Evolutionary conservation across 169 alveolate species (phyloP).

Genomic region (Besnoitia besnoiti): DNA sequence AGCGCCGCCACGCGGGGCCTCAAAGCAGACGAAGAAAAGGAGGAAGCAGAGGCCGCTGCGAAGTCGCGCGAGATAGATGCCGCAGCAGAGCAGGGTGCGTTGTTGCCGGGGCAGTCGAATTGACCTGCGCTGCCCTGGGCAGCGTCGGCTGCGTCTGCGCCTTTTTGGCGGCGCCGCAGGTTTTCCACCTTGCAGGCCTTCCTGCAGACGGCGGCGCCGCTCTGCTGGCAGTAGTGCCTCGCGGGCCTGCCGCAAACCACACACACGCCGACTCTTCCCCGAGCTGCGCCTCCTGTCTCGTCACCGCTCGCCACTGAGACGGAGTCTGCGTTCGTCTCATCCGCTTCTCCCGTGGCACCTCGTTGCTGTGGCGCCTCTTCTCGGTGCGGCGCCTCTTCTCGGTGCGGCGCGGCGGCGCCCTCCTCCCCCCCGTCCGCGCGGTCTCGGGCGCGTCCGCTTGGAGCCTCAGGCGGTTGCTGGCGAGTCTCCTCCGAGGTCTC

Average conservation of each 20-base stretch:
- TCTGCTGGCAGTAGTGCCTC: neutral
- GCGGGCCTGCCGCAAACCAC: neutral
- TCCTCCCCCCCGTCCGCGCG: too few species aligned
- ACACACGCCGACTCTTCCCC: neutral
- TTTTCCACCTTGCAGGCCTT: neutral
- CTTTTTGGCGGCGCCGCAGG: neutral
- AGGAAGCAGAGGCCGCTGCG: neutral
- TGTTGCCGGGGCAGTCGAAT: neutral
- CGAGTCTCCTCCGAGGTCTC: neutral
- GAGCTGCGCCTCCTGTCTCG: neutral
- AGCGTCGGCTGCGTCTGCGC: neutral
- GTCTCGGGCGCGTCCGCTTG: neutral
- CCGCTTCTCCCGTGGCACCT: too few species aligned
- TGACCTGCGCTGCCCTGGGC: neutral
- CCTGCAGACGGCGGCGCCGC: neutral
- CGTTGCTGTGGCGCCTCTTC: too few species aligned
- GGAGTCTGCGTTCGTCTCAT: too few species aligned
- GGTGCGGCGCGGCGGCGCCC: too few species aligned
- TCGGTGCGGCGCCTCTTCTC: too few species aligned
- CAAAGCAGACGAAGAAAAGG: neutral
- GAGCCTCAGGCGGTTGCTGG: neutral
- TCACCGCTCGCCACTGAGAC: too few species aligned
- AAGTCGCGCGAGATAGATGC: too few species aligned
- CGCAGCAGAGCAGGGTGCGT: too few species aligned
- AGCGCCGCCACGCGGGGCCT: neutral